Base-by-base conservation (phyloP, 1,139 yeast species). In the Taphrina wiesneri region DNA sequence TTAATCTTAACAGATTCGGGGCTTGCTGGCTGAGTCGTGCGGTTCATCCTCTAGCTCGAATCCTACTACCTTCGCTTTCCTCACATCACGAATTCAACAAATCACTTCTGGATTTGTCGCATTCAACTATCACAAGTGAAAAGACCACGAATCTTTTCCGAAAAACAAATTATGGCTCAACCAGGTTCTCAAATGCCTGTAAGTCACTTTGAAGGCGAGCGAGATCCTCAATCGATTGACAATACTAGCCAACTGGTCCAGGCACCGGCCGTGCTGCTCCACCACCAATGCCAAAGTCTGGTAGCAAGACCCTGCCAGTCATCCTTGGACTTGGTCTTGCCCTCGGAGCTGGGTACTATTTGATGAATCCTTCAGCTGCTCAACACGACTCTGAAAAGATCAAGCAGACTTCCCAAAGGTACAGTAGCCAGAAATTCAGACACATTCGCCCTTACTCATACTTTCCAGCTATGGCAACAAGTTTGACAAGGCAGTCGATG, bases 311-410 rank as follows among this genome's bases (percentile, higher is more conserved):
- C 6, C 21, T 60, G 23, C 64, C 64, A 9, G 52, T 60, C 56
- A 21, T 60, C 13, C 64, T 60, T 46, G 64, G 51, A 13, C 57
- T 60, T 9, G 64, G 64, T 39, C n/a, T 41, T 17, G 64, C 57
- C 3, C 57, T 51, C 15, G 64, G 64, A 47, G 64, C 64, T 13
- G 64, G 64, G 1, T 60, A 60, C 64, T 60, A 60, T 51, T 34
- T 60, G 47, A 60, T 60, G 64, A 60, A 60, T 43, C 64, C 64
- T 1, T 36, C 64, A 9, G 36, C 56, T 13, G 64, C 64, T 4
- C 64, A 60, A 41, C 49, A 60, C 32, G 64, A 60, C 25, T 39
- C 57, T 43, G 64, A 60, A 32, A 51, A 51, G 52, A 60, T 60
- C 57, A 60, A 60, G 64, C 41, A 60, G 51, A 60, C 56, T 21